phyloP scores from a whole-genome alignment of 352 stramenopile genomes.

The Elongisporangium prolatum region DNA sequence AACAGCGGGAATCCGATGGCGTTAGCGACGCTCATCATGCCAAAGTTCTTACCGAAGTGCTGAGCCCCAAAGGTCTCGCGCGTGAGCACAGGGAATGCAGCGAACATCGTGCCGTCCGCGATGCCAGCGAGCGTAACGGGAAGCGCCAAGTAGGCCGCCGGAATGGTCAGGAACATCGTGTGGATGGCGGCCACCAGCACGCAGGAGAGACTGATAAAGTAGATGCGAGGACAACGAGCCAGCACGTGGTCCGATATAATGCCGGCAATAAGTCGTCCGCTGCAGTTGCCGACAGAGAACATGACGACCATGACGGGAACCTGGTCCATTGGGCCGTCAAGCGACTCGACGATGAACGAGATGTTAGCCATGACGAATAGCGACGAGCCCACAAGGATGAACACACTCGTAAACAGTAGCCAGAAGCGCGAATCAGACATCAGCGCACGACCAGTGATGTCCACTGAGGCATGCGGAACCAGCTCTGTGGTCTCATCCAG shows the following conservation, averaged over 20 bases:
- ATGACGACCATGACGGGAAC: conserved; percentile 61
- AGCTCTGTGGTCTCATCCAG: conserved; percentile 3
- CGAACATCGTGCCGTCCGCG: conserved; percentile 72
- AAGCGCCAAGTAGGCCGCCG: conserved; percentile 32
- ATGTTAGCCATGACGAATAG: conserved; percentile 83
- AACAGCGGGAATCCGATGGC: conserved; percentile 69
- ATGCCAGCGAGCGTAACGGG: conserved; percentile 56
- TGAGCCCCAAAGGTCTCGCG: conserved; percentile 62
- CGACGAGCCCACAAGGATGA: conserved; percentile 65
- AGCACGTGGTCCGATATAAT: conserved; percentile 59
- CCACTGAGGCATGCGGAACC: conserved; percentile 4
- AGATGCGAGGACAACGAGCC: conserved; percentile 38
- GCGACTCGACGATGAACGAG: conserved; percentile 70
- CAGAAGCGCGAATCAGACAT: conserved; percentile 54
- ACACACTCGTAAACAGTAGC: conserved; percentile 63
- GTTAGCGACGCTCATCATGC: conserved; percentile 70
- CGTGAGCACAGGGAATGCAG: conserved; percentile 59
- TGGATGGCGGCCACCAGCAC: conserved; percentile 57
- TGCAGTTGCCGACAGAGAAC: conserved; percentile 70
- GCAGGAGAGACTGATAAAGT: conserved; percentile 51
- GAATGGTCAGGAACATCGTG: conserved; percentile 46
- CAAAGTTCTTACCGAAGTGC: conserved; percentile 82
- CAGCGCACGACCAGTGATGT: conserved; percentile 50
- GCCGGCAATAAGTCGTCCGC: conserved; percentile 46
- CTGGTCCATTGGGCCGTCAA: conserved; percentile 34